These are phyloP conservation scores for Gossypium davidsonii DNA, from an alignment of 441 rosid species.

Conservation along the genomic window DNA sequence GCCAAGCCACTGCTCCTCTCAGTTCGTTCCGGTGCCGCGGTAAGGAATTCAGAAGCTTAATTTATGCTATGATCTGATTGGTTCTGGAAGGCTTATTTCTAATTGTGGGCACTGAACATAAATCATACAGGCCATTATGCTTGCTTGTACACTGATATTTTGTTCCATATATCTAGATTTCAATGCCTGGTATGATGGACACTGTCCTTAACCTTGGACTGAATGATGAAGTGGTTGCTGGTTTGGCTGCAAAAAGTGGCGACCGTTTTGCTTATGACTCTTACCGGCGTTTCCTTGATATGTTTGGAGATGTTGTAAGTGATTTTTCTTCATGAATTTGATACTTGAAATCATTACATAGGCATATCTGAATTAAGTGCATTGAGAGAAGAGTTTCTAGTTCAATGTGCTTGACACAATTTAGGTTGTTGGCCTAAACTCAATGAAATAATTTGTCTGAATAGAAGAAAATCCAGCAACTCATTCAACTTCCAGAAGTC, in stretches of 20 bases:
- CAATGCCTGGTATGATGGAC: constrained; percentile 99
- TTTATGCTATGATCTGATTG: neutral
- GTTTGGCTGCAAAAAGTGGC: constrained; percentile 76
- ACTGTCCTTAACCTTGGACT: constrained; percentile 92
- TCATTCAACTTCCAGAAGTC: neutral
- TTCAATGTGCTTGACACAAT: neutral
- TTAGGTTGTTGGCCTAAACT: neutral
- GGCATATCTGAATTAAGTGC: neutral
- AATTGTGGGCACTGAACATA: neutral
- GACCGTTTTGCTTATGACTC: constrained; percentile 90
- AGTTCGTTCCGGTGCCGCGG: constrained; percentile 97
- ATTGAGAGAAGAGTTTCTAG: neutral
- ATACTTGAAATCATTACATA: neutral
- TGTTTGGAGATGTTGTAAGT: constrained; percentile 93
- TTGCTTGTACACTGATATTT: neutral
- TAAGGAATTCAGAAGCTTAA: constrained; percentile 25
- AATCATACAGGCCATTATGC: neutral
- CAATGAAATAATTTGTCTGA: neutral
- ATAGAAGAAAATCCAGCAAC: neutral
- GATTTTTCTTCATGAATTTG: neutral
- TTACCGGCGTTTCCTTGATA: constrained; percentile 82
- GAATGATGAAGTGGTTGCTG: constrained; percentile 71
- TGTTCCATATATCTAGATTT: constrained; percentile 40
- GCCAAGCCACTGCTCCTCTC: constrained; percentile 87
- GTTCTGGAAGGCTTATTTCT: neutral